These are phyloP conservation scores for Lunularia cruciata DNA, from an alignment of 225 moss, liverwort and hornwort species.

Conservation along the genomic window DNA sequence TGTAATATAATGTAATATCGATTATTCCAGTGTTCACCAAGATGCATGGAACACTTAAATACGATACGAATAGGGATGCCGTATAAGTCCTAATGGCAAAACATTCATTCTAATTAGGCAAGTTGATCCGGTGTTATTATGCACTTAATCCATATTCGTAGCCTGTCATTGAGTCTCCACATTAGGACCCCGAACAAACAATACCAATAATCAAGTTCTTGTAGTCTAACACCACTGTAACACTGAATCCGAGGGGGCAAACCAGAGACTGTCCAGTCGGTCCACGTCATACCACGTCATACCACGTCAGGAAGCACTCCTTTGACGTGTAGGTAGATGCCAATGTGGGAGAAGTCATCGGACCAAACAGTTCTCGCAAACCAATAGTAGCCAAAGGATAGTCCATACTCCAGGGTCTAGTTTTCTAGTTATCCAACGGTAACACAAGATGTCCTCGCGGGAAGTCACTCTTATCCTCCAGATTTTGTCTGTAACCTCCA, in stretches of 20 bases:
- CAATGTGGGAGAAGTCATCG: neutral
- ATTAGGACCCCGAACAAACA: neutral
- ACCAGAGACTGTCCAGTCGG: neutral
- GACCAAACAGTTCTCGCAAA: neutral
- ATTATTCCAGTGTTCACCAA: neutral
- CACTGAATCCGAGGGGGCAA: neutral
- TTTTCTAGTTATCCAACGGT: neutral
- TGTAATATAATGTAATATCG: too few species aligned
- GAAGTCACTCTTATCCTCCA: too few species aligned
- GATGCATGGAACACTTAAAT: too few species aligned
- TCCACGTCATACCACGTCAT: slow-evolving; percentile 5
- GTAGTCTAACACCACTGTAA: neutral
- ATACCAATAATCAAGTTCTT: neutral
- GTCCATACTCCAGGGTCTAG: neutral
- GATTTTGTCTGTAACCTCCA: too few species aligned
- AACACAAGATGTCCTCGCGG: too few species aligned
- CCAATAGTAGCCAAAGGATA: neutral
- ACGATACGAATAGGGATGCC: too few species aligned
- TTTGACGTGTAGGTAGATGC: neutral
- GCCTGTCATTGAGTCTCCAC: too few species aligned
- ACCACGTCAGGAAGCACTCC: neutral
- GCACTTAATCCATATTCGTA: neutral
- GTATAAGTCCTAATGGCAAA: too few species aligned
- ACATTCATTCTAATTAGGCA: neutral
- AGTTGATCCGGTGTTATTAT: neutral